Percentiles rank a stretch among this genome's conserved stretches.
phyloP scores from a whole-genome alignment of 148 eudicot genomes.

The Beta vulgaris region DNA sequence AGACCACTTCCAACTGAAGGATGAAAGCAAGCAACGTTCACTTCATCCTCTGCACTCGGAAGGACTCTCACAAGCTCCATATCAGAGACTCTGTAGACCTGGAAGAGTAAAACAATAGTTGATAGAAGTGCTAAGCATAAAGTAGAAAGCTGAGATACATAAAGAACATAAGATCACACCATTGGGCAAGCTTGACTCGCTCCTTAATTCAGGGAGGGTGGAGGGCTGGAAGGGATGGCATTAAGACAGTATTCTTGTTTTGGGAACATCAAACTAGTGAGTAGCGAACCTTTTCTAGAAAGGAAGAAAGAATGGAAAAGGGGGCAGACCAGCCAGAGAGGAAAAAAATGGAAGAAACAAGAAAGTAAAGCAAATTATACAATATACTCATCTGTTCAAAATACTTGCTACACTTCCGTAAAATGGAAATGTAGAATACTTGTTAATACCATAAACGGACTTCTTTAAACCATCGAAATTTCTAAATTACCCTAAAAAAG shows the following conservation, averaged over 20 bases:
- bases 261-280: not conserved
- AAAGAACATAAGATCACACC: not conserved
- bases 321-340: not conserved
- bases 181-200: not conserved
- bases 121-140: not conserved
- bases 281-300: not conserved
- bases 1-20: conserved; percentile 92
- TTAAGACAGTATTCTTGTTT: not conserved
- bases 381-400: no score
- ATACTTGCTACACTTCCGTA: no score
- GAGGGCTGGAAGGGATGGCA: not conserved
- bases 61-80: conserved; percentile 99
- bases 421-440: no score
- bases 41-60: conserved; percentile 99
- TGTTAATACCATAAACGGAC: no score
- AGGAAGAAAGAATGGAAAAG: not conserved
- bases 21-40: conserved; percentile 99
- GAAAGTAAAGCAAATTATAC: not conserved
- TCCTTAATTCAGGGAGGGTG: not conserved
- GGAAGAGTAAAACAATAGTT: conserved; percentile 24
- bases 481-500: no score
- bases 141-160: not conserved
- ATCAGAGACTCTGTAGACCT: conserved; percentile 94
- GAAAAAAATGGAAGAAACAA: not conserved
- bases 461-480: no score